These are phyloP conservation scores for Kuraishia borneana DNA, from an alignment of 805 yeast genomes.

Conservation along the genomic window DNA sequence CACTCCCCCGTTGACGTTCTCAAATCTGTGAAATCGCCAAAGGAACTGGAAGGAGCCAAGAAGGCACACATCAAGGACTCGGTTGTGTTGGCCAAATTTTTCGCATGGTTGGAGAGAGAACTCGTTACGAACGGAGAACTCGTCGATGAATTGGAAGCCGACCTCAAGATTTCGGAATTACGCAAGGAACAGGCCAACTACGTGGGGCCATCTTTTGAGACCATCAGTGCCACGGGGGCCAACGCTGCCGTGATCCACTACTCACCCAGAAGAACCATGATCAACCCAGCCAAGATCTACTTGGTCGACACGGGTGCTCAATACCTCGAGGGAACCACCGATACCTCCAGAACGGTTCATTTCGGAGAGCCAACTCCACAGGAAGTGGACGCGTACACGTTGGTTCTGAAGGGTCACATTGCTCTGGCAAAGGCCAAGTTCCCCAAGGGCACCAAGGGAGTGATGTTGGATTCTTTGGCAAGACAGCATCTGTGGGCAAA, in stretches of 20 bases:
- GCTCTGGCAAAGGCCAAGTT: conserved; percentile 74
- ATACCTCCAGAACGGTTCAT: conserved; percentile 82
- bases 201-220: conserved; percentile 63
- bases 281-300: conserved; percentile 60
- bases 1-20: conserved; percentile 34
- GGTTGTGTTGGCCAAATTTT: conserved; percentile 57
- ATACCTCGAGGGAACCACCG: conserved; percentile 90
- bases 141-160: conserved; percentile 50
- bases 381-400: conserved; percentile 59
- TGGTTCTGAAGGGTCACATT: conserved; percentile 86
- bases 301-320: conserved; percentile 90
- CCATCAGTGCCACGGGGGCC: conserved; percentile 67
- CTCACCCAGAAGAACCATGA: conserved; percentile 49
- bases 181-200: conserved; percentile 33
- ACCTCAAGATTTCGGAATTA: conserved; percentile 36
- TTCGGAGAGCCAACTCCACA: conserved; percentile 47
- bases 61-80: conserved; percentile 81
- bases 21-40: conserved; percentile 66
- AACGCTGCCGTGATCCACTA: conserved; percentile 73
- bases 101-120: conserved; percentile 73
- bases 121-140: conserved; percentile 26
- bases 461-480: conserved; percentile 69
- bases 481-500: conserved; percentile 72
- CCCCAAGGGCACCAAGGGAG: conserved; percentile 68
- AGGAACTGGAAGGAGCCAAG: conserved; percentile 63